Evolutionary conservation across 1,284 basidiomycete species (phyloP), one percentile per base, ranked within the genome.

Genomic region (Tylopilus sp.): DNA sequence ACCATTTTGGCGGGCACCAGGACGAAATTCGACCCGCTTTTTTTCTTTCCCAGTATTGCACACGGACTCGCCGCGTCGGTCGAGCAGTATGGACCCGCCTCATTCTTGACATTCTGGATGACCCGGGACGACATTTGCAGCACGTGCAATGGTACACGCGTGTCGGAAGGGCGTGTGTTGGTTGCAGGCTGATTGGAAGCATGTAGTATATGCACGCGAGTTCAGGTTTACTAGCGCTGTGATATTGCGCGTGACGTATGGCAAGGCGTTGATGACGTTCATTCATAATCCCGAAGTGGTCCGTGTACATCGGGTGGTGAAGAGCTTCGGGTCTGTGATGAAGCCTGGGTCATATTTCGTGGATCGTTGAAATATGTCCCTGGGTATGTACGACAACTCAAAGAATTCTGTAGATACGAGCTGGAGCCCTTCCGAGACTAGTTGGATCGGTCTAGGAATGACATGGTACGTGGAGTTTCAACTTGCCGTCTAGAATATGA

Each of bases 221-320:
- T 11, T 14, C 55, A 84, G 82, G 45, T 86, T 80, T 56, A 77
- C 83, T 0, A 77, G 81, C 0, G 74, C 77, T 1, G 75, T 85
- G 1, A 80, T 85, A 4, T 75, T 86, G 69, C 73, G 77, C 1
- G 69, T 85, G 39, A 78, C 82, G 3, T 86, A 86, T 58, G 83
- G 82, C 3, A 82, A 79, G 55, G 65, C 72, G 2, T 67, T 59
- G 55, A 76, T 53, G 9, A 76, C 77, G 14, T 69, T 69, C 0
- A 77, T 76, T 53, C 67, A 74, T 7, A 83, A 85, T 58, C 77
- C 76, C 0, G 79, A 81, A 33, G 74, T 85, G 5, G 56, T 67
- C n/a, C 72, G 73, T 20, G 72, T 84, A 36, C 77, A 74, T 40
- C 66, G 71, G n/a, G 73, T 71, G 41, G 61, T 79, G 9, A 64